Percentiles rank a stretch among this genome's conserved stretches.
phyloP scores from a whole-genome alignment of 164 flowering plant genomes.

The Magnolia changhungtana region DNA sequence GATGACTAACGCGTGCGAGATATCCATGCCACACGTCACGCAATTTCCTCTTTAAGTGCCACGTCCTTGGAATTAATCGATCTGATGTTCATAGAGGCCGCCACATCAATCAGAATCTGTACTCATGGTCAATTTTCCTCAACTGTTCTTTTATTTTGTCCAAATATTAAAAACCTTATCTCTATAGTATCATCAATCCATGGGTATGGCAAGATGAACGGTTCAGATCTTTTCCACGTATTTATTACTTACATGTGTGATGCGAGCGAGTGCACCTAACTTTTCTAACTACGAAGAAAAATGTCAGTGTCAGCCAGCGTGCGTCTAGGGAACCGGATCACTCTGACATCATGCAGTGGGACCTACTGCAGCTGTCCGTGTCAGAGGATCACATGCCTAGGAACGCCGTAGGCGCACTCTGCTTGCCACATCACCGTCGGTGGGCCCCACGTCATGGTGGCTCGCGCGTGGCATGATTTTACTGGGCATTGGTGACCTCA shows the following conservation, averaged over 20 bases:
- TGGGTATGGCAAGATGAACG: no score
- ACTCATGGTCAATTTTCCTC: no score
- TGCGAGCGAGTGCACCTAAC: not conserved
- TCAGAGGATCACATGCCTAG: conserved; percentile 23
- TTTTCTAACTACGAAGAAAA: not conserved
- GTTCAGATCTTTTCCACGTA: no score
- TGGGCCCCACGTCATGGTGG: not conserved
- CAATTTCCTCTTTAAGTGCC: no score
- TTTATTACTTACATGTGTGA: not conserved
- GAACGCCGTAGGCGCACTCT: conserved; percentile 12
- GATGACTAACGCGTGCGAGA: not conserved
- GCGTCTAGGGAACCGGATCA: conserved; percentile 16
- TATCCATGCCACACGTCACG: no score
- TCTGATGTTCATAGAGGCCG: no score
- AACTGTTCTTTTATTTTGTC: no score
- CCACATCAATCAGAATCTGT: no score
- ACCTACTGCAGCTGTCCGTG: not conserved
- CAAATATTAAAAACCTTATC: no score
- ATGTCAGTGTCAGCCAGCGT: conserved; percentile 14
- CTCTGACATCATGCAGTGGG: conserved; percentile 5
- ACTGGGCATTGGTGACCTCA: conserved; percentile 7
- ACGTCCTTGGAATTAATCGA: no score
- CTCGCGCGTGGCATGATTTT: conserved; percentile 8
- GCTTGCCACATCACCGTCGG: conserved; percentile 4
- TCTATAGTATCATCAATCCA: no score